Base-by-base conservation (phyloP, 352 stramenopile species). In the Phytophthora chlamydospora region DNA sequence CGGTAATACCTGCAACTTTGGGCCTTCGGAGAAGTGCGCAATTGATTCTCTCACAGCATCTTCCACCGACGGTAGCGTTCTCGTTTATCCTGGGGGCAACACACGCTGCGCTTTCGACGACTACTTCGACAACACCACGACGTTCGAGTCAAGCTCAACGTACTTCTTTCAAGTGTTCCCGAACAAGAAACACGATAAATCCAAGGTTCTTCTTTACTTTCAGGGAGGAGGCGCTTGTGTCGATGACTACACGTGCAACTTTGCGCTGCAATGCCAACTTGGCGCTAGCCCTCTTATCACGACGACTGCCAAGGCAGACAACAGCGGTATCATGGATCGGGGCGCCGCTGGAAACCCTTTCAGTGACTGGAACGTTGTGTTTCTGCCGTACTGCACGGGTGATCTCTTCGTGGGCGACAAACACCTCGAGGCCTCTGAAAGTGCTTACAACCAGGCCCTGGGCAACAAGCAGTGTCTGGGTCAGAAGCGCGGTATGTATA, bases 321-420 rank as follows among this genome's bases (percentile, higher is more conserved):
- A 74, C 60, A 58, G 56, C 9, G 80, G 80, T 4, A 57, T 90
- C 12, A 62, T 87, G 44, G 73, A 85, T 47, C 64, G 63, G 14
- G 68, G 70, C 13, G 54, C 77, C 14, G 38, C 60, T 6, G 54
- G 66, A 24, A 90, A 88, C 59, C 17, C 73, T 19, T 89, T 89
- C 55, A 75, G 73, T 43, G 78, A 89, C 68, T 90, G 78, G 78
- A 83, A 85, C 54, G 76, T 89, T 41, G 79, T 90, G 13, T 75
- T 84, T 58, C 50, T 90, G 7, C 78, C 77, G 24, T 89, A 90
- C 64, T 90, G 81, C 68, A 88, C 78, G 34, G 76, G 78, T 11
- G 78, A 90, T 31, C 60, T 90, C 47, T 80, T 89, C 49, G 51
- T 83, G 0, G 81, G 81, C 27, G 78, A 75, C 61, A 43, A 58